Percentiles rank a stretch among this genome's conserved stretches.
These are phyloP conservation scores for Exophiala viscosa DNA, from an alignment of 2,329 filamentous ascomycete species.

Conservation along the genomic window DNA sequence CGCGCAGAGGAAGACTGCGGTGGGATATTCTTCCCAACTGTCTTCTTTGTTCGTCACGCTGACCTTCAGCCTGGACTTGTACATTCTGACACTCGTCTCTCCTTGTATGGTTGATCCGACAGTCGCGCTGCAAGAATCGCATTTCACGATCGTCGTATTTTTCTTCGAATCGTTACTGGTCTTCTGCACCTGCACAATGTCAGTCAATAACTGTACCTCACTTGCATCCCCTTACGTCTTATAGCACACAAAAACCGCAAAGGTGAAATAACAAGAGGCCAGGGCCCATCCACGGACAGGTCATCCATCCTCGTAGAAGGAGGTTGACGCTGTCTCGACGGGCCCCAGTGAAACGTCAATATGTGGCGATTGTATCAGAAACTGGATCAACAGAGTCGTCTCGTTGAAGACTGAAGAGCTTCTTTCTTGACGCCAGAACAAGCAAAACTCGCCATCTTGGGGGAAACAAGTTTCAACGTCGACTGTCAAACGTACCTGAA, in stretches of 20 bases:
- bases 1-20: constrained; percentile 47
- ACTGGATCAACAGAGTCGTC: constrained; percentile 41
- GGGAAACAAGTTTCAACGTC: too few relatives aligned
- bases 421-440: constrained; percentile 55
- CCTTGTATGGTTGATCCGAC: constrained; percentile 31
- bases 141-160: constrained; percentile 30
- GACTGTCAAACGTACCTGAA: constrained; percentile 37
- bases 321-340: constrained; percentile 21
- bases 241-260: constrained; percentile 18
- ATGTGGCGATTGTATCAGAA: constrained; percentile 60
- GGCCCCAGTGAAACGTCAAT: constrained; percentile 34
- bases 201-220: constrained; percentile 36
- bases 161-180: constrained; percentile 18
- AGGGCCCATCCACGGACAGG: constrained; percentile 27
- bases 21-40: constrained; percentile 31
- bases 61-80: constrained; percentile 47
- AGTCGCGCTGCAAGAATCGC: constrained; percentile 37
- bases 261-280: constrained; percentile 23
- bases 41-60: constrained; percentile 22
- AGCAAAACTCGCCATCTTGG: constrained; percentile 1
- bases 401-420: constrained; percentile 38
- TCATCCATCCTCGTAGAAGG: constrained; percentile 32
- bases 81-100: constrained; percentile 34
- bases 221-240: constrained; percentile 35
- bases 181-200: neutral